A percentile compares a stretch with the other conserved stretches of the same genome.
phyloP scores from a whole-genome alignment of 768 basidiomycete species.

The Kwoniella bestiolae region DNA sequence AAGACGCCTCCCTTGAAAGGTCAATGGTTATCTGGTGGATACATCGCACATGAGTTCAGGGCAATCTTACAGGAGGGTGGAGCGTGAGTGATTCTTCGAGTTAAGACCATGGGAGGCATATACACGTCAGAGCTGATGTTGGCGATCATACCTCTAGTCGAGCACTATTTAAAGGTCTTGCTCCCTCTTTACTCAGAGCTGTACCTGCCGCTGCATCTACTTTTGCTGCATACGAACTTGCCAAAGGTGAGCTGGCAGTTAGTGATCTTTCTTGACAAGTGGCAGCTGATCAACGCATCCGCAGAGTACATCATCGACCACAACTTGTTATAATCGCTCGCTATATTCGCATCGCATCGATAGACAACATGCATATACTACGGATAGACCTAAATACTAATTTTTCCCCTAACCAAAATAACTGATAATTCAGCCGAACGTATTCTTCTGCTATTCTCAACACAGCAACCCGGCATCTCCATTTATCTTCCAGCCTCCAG shows the following conservation, averaged over 20 bases:
- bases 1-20: slow-evolving; percentile 70
- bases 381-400: background rate
- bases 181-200: slow-evolving; percentile 60
- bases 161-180: slow-evolving; percentile 47
- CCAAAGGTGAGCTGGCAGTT: slow-evolving; percentile 63
- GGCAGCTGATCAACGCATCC: background rate
- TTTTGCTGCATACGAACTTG: slow-evolving; percentile 85
- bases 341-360: background rate
- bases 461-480: no score
- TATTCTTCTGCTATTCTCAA: no score
- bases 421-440: no score
- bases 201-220: slow-evolving; percentile 91
- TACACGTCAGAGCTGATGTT: slow-evolving; percentile 60
- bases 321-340: slow-evolving; percentile 32
- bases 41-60: slow-evolving; percentile 74
- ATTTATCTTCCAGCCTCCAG: slow-evolving; percentile 4
- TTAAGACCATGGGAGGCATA: slow-evolving; percentile 58
- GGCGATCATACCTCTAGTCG: background rate
- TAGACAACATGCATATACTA: background rate
- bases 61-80: slow-evolving; percentile 73
- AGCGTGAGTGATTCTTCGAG: slow-evolving; percentile 67
- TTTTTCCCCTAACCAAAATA: no score
- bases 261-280: no score
- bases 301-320: slow-evolving; percentile 47
- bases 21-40: slow-evolving; percentile 61